phyloP scores from a whole-genome alignment of 2,329 filamentous ascomycete species.

The Aspergillus chevalieri region DNA sequence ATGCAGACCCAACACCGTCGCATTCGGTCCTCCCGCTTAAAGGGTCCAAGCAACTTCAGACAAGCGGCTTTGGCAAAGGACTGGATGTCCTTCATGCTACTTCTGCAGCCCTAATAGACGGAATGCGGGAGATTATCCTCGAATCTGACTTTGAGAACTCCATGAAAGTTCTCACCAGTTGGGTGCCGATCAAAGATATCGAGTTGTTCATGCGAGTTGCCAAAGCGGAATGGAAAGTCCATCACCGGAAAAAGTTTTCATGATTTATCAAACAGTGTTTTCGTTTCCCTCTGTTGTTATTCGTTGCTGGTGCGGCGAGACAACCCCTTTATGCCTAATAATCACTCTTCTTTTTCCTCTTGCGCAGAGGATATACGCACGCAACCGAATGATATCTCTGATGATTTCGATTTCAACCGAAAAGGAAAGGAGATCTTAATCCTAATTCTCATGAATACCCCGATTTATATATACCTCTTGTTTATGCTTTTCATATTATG shows the following conservation, averaged over 20 bases:
- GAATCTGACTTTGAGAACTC: conserved; percentile 95
- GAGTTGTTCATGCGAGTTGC: conserved; percentile 88
- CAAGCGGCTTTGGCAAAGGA: conserved; percentile 52
- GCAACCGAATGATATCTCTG: too few species aligned
- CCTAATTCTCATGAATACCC: too few species aligned
- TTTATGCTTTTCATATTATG: too few species aligned
- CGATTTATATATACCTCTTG: too few species aligned
- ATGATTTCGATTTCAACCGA: too few species aligned
- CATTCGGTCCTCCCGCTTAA: neutral
- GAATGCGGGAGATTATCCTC: conserved; percentile 77
- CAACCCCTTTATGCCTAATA: neutral
- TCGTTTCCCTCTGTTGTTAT: neutral
- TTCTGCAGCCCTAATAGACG: conserved; percentile 82
- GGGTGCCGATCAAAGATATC: conserved; percentile 89
- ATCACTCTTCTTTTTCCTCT: neutral
- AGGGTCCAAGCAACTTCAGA: conserved; percentile 9
- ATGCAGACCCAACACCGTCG: conserved; percentile 45
- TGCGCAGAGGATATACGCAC: too few species aligned
- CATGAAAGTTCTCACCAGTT: conserved; percentile 94
- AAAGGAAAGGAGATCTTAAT: too few species aligned
- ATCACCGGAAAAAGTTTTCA: conserved; percentile 42
- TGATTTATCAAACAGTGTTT: neutral
- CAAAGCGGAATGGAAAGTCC: conserved; percentile 75
- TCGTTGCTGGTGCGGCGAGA: too few species aligned
- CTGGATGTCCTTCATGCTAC: conserved; percentile 87